These are phyloP conservation scores for Capronia coronata DNA, from an alignment of 2,329 filamentous ascomycete species.

Conservation along the genomic window DNA sequence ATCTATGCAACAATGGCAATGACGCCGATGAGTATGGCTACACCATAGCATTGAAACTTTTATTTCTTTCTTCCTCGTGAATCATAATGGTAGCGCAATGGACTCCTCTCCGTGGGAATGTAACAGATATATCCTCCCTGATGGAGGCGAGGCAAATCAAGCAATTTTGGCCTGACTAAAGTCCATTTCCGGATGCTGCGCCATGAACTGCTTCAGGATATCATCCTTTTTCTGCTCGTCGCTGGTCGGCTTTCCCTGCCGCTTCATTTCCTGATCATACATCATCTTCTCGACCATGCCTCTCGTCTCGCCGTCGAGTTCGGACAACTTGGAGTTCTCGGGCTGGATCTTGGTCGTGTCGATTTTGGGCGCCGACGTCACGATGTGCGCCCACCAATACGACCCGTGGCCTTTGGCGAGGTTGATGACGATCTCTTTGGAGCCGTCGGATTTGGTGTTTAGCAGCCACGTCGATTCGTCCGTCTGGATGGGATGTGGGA, in stretches of 20 bases:
- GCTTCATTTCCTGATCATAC: constrained; percentile 97
- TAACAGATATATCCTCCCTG: no score
- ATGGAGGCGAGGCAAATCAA: no score
- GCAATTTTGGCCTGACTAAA: constrained; percentile 60
- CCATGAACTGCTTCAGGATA: constrained; percentile 87
- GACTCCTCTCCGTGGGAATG: not conserved
- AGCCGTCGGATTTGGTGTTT: constrained; percentile 52
- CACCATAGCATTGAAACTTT: no score
- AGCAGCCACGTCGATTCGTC: constrained; percentile 97
- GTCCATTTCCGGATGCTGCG: constrained; percentile 67
- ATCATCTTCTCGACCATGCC: constrained; percentile 99
- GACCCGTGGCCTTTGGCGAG: constrained; percentile 95
- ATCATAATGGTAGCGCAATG: no score
- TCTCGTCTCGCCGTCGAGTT: constrained; percentile 89
- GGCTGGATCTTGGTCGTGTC: constrained; percentile 93
- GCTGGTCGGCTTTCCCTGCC: constrained; percentile 76
- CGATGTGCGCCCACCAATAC: constrained; percentile 96
- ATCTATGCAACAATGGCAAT: no score
- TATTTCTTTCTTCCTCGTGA: no score
- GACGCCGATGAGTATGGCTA: no score
- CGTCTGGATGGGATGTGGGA: constrained; percentile 69
- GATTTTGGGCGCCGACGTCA: constrained; percentile 80
- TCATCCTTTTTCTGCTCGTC: constrained; percentile 96
- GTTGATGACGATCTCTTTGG: constrained; percentile 76
- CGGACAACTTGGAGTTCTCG: constrained; percentile 83